Conservation (phyloP, 2,329 filamentous ascomycete genomes). For the Stachybotrys echinatus region DNA sequence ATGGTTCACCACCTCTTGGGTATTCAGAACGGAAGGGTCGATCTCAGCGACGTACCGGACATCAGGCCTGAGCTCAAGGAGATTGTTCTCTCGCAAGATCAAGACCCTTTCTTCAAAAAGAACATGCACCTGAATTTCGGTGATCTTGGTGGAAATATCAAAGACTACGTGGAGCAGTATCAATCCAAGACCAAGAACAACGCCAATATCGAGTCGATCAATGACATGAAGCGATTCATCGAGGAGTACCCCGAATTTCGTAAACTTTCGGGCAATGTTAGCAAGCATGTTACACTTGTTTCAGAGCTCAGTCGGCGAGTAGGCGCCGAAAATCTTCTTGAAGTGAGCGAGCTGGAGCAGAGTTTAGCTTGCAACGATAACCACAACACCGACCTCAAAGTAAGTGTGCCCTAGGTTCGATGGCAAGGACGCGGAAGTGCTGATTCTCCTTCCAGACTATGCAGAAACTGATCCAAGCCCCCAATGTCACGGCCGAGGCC, state of each 20-base stretch:
- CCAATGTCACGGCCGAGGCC: constrained; percentile 69
- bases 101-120: constrained; percentile 97
- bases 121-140: constrained; percentile 99
- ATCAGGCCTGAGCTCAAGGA: constrained; percentile 84
- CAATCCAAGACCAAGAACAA: constrained; percentile 96
- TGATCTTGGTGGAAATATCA: constrained; percentile 91
- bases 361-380: constrained; percentile 96
- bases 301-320: constrained; percentile 88
- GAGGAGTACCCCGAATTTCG: constrained; percentile 98
- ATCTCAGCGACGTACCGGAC: constrained; percentile 78
- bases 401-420: constrained; percentile 33
- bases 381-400: constrained; percentile 85
- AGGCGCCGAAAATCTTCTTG: constrained; percentile 78
- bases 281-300: constrained; percentile 95
- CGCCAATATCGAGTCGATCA: constrained; percentile 92
- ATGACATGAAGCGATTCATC: constrained; percentile 98
- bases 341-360: constrained; percentile 95
- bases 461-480: constrained; percentile 79
- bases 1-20: constrained; percentile 97
- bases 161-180: constrained; percentile 97
- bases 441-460: constrained; percentile 54
- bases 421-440: constrained; percentile 1
- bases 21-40: constrained; percentile 90
- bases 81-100: constrained; percentile 91
- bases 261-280: constrained; percentile 94